Conservation (phyloP, 805 yeast genomes). For the Saccharomycopsis fodiens region DNA sequence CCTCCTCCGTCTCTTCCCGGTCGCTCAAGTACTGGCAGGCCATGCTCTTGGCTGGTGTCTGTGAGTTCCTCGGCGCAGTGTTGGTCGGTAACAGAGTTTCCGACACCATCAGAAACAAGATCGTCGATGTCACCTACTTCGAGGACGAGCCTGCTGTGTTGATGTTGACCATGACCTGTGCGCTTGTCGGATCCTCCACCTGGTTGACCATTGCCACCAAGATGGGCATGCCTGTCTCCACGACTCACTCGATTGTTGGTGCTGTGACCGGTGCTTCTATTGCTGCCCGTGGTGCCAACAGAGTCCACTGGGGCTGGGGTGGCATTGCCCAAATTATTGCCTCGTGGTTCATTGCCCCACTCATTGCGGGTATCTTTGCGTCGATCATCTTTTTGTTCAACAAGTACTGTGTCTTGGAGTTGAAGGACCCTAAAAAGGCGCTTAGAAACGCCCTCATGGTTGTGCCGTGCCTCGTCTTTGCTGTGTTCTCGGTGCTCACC, state of each 20-base stretch:
- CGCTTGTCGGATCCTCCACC: constrained; percentile 61
- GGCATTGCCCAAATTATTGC: constrained; percentile 70
- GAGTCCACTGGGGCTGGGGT: constrained; percentile 67
- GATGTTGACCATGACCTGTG: constrained; percentile 70
- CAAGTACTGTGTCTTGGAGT: constrained; percentile 55
- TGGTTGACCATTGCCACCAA: constrained; percentile 65
- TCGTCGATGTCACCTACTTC: constrained; percentile 45
- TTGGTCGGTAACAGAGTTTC: constrained; percentile 69
- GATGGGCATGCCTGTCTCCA: constrained; percentile 72
- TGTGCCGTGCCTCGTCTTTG: constrained; percentile 54
- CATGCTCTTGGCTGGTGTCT: constrained; percentile 59
- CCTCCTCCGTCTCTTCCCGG: constrained; percentile 67
- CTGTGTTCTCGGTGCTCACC: constrained; percentile 54
- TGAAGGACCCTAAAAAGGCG: constrained; percentile 33
- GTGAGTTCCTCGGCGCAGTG: constrained; percentile 71
- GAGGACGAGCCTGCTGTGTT: constrained; percentile 56
- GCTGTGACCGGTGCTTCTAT: constrained; percentile 68
- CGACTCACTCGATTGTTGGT: constrained; percentile 75
- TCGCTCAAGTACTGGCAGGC: constrained; percentile 70
- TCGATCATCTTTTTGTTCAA: constrained; percentile 49
- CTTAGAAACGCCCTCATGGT: constrained; percentile 48
- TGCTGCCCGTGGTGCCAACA: constrained; percentile 58
- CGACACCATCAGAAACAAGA: constrained; percentile 61
- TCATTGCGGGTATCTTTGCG: constrained; percentile 58
- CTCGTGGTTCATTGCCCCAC: constrained; percentile 75